Evolutionary conservation across 148 eudicot genomes (phyloP), one percentile per base, ranked within the genome.

Genomic region (Salicornia ramosissima): DNA sequence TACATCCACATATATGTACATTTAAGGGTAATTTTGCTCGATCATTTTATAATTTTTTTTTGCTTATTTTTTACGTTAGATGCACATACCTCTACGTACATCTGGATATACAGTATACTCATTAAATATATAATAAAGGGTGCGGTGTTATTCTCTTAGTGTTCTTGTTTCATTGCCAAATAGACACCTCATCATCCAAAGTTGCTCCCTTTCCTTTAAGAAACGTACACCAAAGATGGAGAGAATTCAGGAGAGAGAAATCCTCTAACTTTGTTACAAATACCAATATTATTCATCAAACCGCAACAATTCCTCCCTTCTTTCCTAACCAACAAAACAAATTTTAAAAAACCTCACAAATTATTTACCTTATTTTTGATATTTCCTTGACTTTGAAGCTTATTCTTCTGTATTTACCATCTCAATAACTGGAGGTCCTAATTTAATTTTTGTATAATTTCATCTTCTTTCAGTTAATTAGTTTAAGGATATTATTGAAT

Each of bases 111-210:
- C n/a, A n/a, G n/a, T n/a, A n/a, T n/a, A n/a, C n/a, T n/a, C n/a
- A n/a, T n/a, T n/a, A n/a, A n/a, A n/a, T n/a, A n/a, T n/a, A n/a
- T n/a, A n/a, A 49, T 49, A 49, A 22, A 18, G 16, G 33, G 64
- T 60, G 64, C 24, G 25, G 33, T 8, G 19, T 60, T 42, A 10
- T 11, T 10, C 43, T 50, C 59, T 19, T 52, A n/a, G 39, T 40
- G 21, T 59, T 6, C 42, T 63, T 63, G 67, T 47, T 45, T 64
- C 65, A 71, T 58, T 62, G 50, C 29, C 61, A 34, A 53, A 31
- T 24, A 64, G 74, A 76, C 79, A 76, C 79, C 70, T 76, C 74
- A 70, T 45, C 74, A 64, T 14, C 65, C 43, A 50, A 42, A 31
- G 19, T 59, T 64, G 31, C 70, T 73, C 70, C 49, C 9, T 6